A percentile compares a stretch with the other conserved stretches of the same genome.
Conservation (phyloP, 495 filamentous ascomycete genomes). For the Daldinia caldariorum region DNA sequence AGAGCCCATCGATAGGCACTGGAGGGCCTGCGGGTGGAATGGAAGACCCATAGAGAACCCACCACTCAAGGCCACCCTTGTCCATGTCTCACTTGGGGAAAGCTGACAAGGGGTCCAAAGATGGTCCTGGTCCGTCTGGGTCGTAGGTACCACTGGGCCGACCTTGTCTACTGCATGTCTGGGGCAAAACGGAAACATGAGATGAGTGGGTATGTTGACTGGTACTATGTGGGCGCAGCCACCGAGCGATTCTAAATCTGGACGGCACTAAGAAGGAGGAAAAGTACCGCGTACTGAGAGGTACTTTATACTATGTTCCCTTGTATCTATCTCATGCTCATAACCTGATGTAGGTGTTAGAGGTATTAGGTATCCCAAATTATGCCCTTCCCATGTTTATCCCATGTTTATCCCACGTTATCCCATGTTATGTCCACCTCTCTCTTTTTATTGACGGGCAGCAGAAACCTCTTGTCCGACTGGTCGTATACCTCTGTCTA, state of each 20-base stretch:
- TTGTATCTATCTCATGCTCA: neutral
- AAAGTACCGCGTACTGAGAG: slow-evolving; percentile 43
- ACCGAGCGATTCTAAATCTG: slow-evolving; percentile 53
- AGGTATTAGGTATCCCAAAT: neutral
- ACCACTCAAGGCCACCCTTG: slow-evolving; percentile 40
- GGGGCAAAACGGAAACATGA: slow-evolving; percentile 62
- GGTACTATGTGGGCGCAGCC: slow-evolving; percentile 49
- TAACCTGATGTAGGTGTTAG: too few relatives aligned
- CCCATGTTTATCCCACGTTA: neutral
- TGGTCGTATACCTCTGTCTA: slow-evolving; percentile 34
- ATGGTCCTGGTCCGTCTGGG: slow-evolving; percentile 39
- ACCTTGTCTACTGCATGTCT: slow-evolving; percentile 54
- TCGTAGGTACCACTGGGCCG: slow-evolving; percentile 36
- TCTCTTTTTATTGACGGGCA: slow-evolving; percentile 27
- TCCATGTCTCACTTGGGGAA: slow-evolving; percentile 57
- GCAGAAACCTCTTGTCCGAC: slow-evolving; percentile 42
- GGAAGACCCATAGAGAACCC: slow-evolving; percentile 47
- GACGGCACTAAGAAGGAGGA: slow-evolving; percentile 34
- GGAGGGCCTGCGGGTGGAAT: slow-evolving; percentile 48
- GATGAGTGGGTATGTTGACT: slow-evolving; percentile 54
- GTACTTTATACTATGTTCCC: slow-evolving; percentile 32
- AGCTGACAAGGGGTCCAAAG: slow-evolving; percentile 54
- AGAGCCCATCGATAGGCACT: slow-evolving; percentile 51
- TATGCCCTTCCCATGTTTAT: neutral
- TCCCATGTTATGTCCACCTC: neutral